These are phyloP conservation scores for Choiromyces venosus DNA, from an alignment of 495 filamentous ascomycete species.

Conservation along the genomic window DNA sequence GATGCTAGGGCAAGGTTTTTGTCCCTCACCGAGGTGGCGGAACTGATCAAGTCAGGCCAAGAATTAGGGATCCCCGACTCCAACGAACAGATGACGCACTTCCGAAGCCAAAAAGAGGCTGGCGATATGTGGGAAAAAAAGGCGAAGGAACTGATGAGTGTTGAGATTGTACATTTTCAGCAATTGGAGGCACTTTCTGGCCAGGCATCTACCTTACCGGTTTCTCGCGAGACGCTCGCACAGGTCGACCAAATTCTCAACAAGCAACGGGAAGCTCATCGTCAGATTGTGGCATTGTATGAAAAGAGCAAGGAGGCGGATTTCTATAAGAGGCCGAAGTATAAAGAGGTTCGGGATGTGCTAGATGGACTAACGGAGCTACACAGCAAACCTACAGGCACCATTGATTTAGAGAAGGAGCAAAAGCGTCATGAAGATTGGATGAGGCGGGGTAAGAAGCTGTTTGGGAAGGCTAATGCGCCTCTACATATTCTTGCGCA, in stretches of 20 bases:
- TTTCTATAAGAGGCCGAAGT: slow-evolving; percentile 74
- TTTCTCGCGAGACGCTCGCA: slow-evolving; percentile 71
- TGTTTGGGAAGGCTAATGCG: slow-evolving; percentile 98
- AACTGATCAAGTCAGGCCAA: slow-evolving; percentile 68
- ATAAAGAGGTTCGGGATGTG: slow-evolving; percentile 82
- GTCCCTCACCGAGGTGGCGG: slow-evolving; percentile 68
- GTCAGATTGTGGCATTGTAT: slow-evolving; percentile 72
- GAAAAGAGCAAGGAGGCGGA: slow-evolving; percentile 70
- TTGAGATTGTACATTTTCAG: slow-evolving; percentile 82
- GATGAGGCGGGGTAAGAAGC: slow-evolving; percentile 97
- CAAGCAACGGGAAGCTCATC: slow-evolving; percentile 92
- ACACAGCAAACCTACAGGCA: slow-evolving; percentile 84
- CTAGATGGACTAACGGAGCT: slow-evolving; percentile 80
- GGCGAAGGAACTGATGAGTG: slow-evolving; percentile 85
- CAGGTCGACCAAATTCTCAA: slow-evolving; percentile 86
- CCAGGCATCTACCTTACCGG: slow-evolving; percentile 68
- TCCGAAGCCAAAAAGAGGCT: slow-evolving; percentile 65
- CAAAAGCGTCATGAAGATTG: slow-evolving; percentile 96
- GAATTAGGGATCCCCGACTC: slow-evolving; percentile 69
- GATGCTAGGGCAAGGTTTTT: slow-evolving; percentile 57
- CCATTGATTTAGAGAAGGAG: slow-evolving; percentile 88
- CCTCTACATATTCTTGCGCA: slow-evolving; percentile 87
- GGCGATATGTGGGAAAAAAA: slow-evolving; percentile 90
- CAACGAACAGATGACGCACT: slow-evolving; percentile 69
- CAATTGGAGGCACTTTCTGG: slow-evolving; percentile 86